phyloP scores from a whole-genome alignment of 768 basidiomycete genomes.

The Termitomyces sp. region DNA sequence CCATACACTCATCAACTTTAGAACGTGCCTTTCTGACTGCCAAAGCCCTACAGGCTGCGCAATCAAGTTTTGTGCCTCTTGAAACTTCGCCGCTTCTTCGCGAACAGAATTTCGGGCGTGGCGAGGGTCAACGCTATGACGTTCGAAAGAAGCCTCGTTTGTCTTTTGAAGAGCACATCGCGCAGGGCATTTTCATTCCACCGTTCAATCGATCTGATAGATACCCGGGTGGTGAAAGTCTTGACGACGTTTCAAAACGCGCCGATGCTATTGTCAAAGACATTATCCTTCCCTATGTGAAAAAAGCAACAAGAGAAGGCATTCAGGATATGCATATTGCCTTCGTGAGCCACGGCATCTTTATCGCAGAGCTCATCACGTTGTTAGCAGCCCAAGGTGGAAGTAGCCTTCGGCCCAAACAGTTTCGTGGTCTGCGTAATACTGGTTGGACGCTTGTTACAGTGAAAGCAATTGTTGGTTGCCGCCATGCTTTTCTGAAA shows the following conservation, averaged over 20 bases:
- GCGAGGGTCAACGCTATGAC: constrained; percentile 59
- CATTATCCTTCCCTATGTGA: constrained; percentile 55
- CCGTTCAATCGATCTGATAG: constrained; percentile 40
- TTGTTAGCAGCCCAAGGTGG: constrained; percentile 43
- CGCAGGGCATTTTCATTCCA: constrained; percentile 50
- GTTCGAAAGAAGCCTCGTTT: constrained; percentile 26
- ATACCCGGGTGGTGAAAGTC: constrained; percentile 73
- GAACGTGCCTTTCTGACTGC: constrained; percentile 65
- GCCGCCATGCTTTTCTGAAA: neutral
- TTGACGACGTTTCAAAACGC: constrained; percentile 56
- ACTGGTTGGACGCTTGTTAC: constrained; percentile 65
- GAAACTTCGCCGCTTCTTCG: constrained; percentile 49
- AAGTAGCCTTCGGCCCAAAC: constrained; percentile 19
- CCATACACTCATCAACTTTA: constrained; percentile 66
- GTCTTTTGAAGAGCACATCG: constrained; percentile 46
- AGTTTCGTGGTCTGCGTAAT: constrained; percentile 55
- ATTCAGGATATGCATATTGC: constrained; percentile 48
- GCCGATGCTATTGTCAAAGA: constrained; percentile 50
- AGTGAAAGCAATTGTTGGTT: constrained; percentile 36
- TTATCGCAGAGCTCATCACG: constrained; percentile 57
- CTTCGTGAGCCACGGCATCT: constrained; percentile 74
- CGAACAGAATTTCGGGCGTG: constrained; percentile 69
- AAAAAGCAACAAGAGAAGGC: constrained; percentile 34
- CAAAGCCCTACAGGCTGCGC: constrained; percentile 46
- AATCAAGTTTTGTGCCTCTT: constrained; percentile 43